Conservation (phyloP, 306 rosid genomes). For the Malus sieversii region DNA sequence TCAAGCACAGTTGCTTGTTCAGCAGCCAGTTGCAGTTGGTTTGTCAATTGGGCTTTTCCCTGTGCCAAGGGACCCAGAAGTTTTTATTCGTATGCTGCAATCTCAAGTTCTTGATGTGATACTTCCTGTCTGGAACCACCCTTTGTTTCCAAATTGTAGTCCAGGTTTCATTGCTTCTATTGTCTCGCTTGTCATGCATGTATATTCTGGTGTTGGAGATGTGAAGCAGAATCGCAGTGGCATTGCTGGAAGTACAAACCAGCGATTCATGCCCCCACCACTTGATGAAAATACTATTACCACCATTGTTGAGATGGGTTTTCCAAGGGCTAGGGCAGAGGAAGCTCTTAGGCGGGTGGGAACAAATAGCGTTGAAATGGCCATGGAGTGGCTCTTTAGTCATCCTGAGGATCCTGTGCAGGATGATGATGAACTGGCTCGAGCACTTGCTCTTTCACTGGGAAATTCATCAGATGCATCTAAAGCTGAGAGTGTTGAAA, state of each 20-base stretch:
- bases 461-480: slow-evolving; percentile 85
- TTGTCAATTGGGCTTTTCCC: slow-evolving; percentile 94
- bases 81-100: slow-evolving; percentile 92
- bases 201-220: slow-evolving; percentile 95
- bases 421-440: slow-evolving; percentile 98
- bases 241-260: slow-evolving; percentile 60
- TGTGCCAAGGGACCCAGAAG: slow-evolving; percentile 96
- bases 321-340: slow-evolving; percentile 96
- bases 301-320: slow-evolving; percentile 95
- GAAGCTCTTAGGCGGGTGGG: slow-evolving; percentile 93
- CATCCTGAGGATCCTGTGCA: slow-evolving; percentile 97
- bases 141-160: slow-evolving; percentile 67
- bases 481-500: slow-evolving; percentile 69
- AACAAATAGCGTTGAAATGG: slow-evolving; percentile 98
- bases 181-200: slow-evolving; percentile 79
- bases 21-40: slow-evolving; percentile 93
- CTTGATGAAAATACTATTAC: slow-evolving; percentile 88
- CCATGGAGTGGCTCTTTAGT: slow-evolving; percentile 96
- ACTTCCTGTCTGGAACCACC: slow-evolving; percentile 89
- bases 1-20: slow-evolving; percentile 89
- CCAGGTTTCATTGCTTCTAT: slow-evolving; percentile 77
- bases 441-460: slow-evolving; percentile 88
- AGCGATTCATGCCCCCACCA: slow-evolving; percentile 72
- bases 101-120: slow-evolving; percentile 90
- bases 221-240: slow-evolving; percentile 74